phyloP scores from a whole-genome alignment of 768 basidiomycete species.

The Lentinula lateritia region DNA sequence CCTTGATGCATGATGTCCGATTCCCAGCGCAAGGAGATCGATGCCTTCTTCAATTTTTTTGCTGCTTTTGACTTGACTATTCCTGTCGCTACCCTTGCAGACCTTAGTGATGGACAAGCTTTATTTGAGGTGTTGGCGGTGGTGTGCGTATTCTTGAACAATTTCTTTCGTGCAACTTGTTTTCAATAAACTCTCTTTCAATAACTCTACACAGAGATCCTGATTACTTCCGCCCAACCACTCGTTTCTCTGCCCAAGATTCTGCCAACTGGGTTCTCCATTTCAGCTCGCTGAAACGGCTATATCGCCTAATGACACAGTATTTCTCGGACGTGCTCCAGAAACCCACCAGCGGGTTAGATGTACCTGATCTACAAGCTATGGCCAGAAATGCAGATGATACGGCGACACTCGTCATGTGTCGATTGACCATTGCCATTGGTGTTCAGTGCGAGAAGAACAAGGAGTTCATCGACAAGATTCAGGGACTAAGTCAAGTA shows the following conservation, averaged over 20 bases:
- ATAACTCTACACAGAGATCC: constrained; percentile 49
- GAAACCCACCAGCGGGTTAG: constrained; percentile 69
- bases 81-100: constrained; percentile 54
- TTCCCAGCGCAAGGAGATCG: constrained; percentile 53
- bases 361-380: constrained; percentile 84
- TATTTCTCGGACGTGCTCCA: constrained; percentile 83
- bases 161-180: constrained; percentile 3
- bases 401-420: constrained; percentile 64
- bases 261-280: constrained; percentile 90
- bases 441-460: constrained; percentile 88
- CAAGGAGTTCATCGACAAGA: constrained; percentile 83
- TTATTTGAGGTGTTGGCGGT: constrained; percentile 70
- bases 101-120: constrained; percentile 77
- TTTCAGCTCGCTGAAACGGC: constrained; percentile 75
- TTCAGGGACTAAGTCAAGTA: constrained; percentile 74
- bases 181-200: neutral
- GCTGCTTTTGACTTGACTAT: constrained; percentile 63
- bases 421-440: constrained; percentile 78
- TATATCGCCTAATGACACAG: constrained; percentile 85
- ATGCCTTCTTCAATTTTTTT: constrained; percentile 81
- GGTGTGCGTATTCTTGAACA: constrained; percentile 48
- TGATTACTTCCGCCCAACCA: constrained; percentile 67
- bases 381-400: constrained; percentile 75
- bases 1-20: constrained; percentile 24
- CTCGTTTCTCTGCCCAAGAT: constrained; percentile 51